Evolutionary conservation across 805 yeast species (phyloP), one percentile per base, ranked within the genome.

Genomic region (Starmerella roubikii): DNA sequence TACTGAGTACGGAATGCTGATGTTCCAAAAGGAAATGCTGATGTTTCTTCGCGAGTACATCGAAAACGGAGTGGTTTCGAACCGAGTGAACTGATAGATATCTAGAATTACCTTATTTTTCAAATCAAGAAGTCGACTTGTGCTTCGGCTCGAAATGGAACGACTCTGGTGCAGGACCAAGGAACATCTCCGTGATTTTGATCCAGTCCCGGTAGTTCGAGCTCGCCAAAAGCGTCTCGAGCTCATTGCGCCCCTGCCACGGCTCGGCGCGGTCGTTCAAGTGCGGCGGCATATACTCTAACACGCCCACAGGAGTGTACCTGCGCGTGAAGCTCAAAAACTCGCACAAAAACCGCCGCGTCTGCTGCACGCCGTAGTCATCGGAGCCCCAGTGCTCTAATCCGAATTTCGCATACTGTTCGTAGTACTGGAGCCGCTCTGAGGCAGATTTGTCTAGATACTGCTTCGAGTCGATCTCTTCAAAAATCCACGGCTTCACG

Each of bases 401-500:
- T 0, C 98, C 96, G 56, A 65, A 81, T 39, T 76, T 62, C 3
- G 93, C 74, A 56, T 76, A 91, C 37, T 68, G 69, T 46, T 67
- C 65, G 52, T 88, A 59, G 31, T 78, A 72, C 27, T 77, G 93
- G 40, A 91, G 69, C 58, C 99, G 72, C 61, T 91, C 96, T 17
- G 78, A 66, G n/a, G 94, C 77, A 2, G 83, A 67, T 62, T 88
- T 91, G 59, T 91, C 99, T 46, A 91, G 61, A 57, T 84, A 76
- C 59, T 91, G 97, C 52, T 76, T 74, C 6, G 88, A 67, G 42
- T 88, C 93, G 40, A 91, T 72, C 61, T 91, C 99, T 63, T 91
- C 96, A 51, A 88, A 91, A 37, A 91, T 82, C 99, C 99, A 91
- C 26, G 99, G 99, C 61, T 91, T 91, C 57, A 91, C 86, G 48